Percentiles rank a stretch among this genome's conserved stretches.
phyloP scores from a whole-genome alignment of 805 yeast species.

The Blastobotrys chiropterorum region DNA sequence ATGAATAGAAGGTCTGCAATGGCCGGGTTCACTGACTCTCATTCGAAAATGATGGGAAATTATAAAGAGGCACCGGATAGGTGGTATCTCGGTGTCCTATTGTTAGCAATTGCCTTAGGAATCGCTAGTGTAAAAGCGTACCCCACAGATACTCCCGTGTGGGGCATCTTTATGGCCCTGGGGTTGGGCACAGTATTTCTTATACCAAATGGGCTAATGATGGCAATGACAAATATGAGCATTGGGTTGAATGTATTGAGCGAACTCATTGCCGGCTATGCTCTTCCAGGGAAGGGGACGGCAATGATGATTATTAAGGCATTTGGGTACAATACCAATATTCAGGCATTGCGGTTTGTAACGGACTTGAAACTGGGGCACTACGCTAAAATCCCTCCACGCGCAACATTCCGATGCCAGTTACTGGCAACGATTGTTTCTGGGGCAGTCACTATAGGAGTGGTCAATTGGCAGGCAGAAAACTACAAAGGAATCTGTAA shows the following conservation, averaged over 20 bases:
- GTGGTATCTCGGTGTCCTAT: conserved; percentile 50
- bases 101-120: conserved; percentile 32
- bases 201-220: conserved; percentile 56
- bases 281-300: conserved; percentile 54
- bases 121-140: conserved; percentile 12
- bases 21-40: conserved; percentile 24
- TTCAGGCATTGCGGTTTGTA: conserved; percentile 51
- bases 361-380: conserved; percentile 56
- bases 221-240: conserved; percentile 51
- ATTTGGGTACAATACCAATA: conserved; percentile 45
- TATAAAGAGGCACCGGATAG: conserved; percentile 67
- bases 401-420: conserved; percentile 27
- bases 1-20: neutral
- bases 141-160: conserved; percentile 29
- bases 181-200: conserved; percentile 48
- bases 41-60: conserved; percentile 7
- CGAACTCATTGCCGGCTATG: conserved; percentile 60
- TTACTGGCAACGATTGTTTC: conserved; percentile 37
- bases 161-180: conserved; percentile 54
- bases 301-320: conserved; percentile 49
- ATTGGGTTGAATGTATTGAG: conserved; percentile 56
- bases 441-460: conserved; percentile 27
- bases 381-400: conserved; percentile 34
- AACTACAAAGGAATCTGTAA: conserved; percentile 28
- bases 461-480: conserved; percentile 30